phyloP scores from a whole-genome alignment of 2,329 filamentous ascomycete species.

The Trichoderma sp. region DNA sequence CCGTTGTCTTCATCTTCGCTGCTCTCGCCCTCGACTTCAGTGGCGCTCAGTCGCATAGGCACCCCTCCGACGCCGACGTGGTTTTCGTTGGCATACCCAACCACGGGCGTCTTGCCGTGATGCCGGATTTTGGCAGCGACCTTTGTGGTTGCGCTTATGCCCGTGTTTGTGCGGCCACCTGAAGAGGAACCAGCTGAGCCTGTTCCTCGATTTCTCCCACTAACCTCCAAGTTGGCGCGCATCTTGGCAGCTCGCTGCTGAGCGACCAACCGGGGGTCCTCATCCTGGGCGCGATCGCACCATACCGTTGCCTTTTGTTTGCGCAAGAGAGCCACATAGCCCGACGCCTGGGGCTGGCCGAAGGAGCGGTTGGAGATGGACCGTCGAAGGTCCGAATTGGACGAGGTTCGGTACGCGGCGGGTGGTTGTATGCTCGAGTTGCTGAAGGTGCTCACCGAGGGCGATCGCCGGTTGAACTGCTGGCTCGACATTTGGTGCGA shows the following conservation, averaged over 20 bases:
- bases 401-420: slow-evolving; percentile 55
- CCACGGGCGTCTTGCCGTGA: slow-evolving; percentile 74
- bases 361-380: slow-evolving; percentile 79
- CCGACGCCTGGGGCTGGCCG: slow-evolving; percentile 59
- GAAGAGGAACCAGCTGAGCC: slow-evolving; percentile 41
- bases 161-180: slow-evolving; percentile 57
- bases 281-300: slow-evolving; percentile 91
- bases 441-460: slow-evolving; percentile 66
- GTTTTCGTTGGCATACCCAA: slow-evolving; percentile 74
- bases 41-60: slow-evolving; percentile 88
- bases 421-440: slow-evolving; percentile 66
- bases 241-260: slow-evolving; percentile 85
- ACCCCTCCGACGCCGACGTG: slow-evolving; percentile 75
- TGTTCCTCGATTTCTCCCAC: slow-evolving; percentile 51
- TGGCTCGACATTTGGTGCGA: slow-evolving; percentile 17
- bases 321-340: slow-evolving; percentile 92
- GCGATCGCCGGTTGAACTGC: slow-evolving; percentile 48
- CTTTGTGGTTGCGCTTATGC: slow-evolving; percentile 58
- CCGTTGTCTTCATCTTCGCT: slow-evolving; percentile 67
- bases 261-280: slow-evolving; percentile 79
- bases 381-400: slow-evolving; percentile 61
- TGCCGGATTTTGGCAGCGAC: slow-evolving; percentile 86
- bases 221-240: slow-evolving; percentile 77
- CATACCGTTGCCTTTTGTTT: slow-evolving; percentile 98
- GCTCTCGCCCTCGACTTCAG: slow-evolving; percentile 86